phyloP scores from a whole-genome alignment of 495 filamentous ascomycete species.

The Penicillium maclennaniae region DNA sequence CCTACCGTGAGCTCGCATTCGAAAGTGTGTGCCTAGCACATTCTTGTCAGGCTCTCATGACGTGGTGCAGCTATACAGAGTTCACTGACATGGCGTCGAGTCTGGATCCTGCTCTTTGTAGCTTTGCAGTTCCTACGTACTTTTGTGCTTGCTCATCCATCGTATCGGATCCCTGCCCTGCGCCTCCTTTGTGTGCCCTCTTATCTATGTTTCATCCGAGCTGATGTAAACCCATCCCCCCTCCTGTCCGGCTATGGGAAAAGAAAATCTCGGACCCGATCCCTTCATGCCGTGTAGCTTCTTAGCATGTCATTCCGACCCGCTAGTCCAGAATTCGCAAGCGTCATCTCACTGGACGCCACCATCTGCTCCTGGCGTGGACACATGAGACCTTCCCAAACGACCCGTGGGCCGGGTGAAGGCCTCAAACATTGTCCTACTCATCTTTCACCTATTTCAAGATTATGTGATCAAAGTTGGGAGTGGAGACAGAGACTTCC shows the following conservation, averaged over 20 bases:
- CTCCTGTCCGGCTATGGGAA: background rate
- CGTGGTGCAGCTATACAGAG: constrained; percentile 7
- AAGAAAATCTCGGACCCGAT: constrained; percentile 1
- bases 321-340: background rate
- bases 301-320: constrained; percentile 12
- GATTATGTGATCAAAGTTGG: background rate
- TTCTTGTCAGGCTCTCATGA: constrained; percentile 8
- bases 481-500: too few relatives aligned
- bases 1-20: too few relatives aligned
- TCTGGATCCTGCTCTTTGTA: constrained; percentile 7
- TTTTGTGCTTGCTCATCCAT: constrained; percentile 2
- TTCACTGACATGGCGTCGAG: constrained; percentile 14
- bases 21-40: too few relatives aligned
- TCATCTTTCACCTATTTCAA: background rate
- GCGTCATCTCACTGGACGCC: constrained; percentile 9
- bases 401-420: background rate
- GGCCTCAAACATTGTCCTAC: background rate
- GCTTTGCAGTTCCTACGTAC: constrained; percentile 5
- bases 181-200: background rate
- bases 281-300: constrained; percentile 19
- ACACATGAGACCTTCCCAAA: constrained; percentile 1
- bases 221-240: background rate
- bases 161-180: constrained; percentile 1
- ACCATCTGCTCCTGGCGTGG: constrained; percentile 9
- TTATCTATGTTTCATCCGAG: background rate